Percentiles rank a stretch among this genome's conserved stretches.
Evolutionary conservation across 2,329 filamentous ascomycete species (phyloP).

Genomic region (Venturiaceae sp.): DNA sequence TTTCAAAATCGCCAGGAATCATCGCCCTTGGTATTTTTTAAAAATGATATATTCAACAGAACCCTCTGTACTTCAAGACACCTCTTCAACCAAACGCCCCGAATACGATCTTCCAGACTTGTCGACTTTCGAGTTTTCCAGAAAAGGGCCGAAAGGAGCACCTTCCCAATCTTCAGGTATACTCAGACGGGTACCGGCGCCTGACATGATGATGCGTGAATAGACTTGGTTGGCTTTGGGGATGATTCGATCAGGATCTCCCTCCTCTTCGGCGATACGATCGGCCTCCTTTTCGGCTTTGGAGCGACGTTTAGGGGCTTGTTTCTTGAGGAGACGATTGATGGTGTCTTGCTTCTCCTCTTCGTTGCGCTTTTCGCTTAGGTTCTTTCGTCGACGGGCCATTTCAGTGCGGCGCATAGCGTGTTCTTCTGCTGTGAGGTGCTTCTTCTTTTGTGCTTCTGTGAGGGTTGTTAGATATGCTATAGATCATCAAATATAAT

Average conservation of each 20-base stretch:
- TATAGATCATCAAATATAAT: no score
- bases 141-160: neutral
- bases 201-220: constrained; percentile 62
- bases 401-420: constrained; percentile 65
- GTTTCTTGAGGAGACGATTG: constrained; percentile 81
- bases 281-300: constrained; percentile 29
- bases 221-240: constrained; percentile 50
- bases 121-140: neutral
- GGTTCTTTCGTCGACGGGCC: constrained; percentile 62
- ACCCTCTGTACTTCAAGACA: no score
- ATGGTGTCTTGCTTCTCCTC: constrained; percentile 80
- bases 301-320: constrained; percentile 59
- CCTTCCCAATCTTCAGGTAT: constrained; percentile 60
- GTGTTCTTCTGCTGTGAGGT: constrained; percentile 63
- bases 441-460: constrained; percentile 65
- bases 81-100: neutral
- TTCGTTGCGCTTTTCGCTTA: constrained; percentile 68
- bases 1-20: no score
- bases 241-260: constrained; percentile 35
- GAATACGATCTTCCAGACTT: neutral
- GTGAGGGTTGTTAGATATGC: constrained; percentile 6
- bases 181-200: constrained; percentile 51
- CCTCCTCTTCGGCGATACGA: constrained; percentile 35
- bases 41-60: no score
- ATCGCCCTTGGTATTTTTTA: no score